Evolutionary conservation across 2,329 filamentous ascomycete species (phyloP).

Genomic region (Neobulgaria alba): DNA sequence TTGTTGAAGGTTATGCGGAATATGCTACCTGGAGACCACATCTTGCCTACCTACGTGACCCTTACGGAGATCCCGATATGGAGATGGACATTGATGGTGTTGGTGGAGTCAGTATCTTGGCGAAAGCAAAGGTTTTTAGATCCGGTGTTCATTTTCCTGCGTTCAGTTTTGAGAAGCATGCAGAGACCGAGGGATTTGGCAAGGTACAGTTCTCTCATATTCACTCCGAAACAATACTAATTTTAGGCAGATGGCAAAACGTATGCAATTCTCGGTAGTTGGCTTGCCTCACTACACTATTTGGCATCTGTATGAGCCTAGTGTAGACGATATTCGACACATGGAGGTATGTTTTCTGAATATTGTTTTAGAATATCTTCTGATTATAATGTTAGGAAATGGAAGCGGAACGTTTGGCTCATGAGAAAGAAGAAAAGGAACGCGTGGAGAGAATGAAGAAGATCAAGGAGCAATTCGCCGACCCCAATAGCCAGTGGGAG

Average conservation of each 20-base stretch:
- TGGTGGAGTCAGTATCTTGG: constrained; percentile 92
- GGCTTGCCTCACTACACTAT: constrained; percentile 96
- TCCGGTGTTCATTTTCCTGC: constrained; percentile 95
- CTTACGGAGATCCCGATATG: constrained; percentile 96
- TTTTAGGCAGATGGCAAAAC: constrained; percentile 73
- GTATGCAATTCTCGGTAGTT: constrained; percentile 92
- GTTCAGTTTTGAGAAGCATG: constrained; percentile 97
- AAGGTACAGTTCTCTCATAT: constrained; percentile 54
- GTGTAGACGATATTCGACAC: constrained; percentile 89
- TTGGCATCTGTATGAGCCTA: constrained; percentile 99
- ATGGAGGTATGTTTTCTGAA: constrained; percentile 59
- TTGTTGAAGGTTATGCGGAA: constrained; percentile 97
- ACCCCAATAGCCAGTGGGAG: constrained; percentile 74
- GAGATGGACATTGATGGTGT: constrained; percentile 99
- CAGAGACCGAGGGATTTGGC: constrained; percentile 96
- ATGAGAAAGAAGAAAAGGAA: constrained; percentile 71
- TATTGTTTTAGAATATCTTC: neutral
- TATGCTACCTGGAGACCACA: constrained; percentile 98
- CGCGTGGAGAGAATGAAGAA: constrained; percentile 66
- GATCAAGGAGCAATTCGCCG: constrained; percentile 72
- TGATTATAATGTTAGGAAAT: constrained; percentile 58
- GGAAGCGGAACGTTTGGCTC: constrained; percentile 75
- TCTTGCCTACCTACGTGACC: constrained; percentile 90
- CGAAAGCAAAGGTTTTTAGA: constrained; percentile 91
- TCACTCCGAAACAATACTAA: constrained; percentile 7